Conservation (phyloP, 768 basidiomycete genomes). For the Tremella mesenterica region DNA sequence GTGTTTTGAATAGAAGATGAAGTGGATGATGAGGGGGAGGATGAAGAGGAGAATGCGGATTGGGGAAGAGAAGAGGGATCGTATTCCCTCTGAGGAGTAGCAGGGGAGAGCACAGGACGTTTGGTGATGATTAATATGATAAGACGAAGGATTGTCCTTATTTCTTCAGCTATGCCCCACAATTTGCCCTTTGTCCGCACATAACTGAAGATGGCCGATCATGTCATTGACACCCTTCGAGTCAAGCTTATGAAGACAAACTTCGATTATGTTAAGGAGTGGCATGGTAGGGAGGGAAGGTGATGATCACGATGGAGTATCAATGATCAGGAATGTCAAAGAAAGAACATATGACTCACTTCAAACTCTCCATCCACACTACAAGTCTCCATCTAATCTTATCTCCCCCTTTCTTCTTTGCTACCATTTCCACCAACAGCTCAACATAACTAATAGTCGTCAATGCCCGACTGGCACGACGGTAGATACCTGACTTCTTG, state of each 20-base stretch:
- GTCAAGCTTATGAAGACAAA: too few species aligned
- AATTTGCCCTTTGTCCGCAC: too few species aligned
- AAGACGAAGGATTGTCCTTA: constrained; percentile 66
- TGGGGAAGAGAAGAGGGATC: constrained; percentile 61
- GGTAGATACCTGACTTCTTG: constrained; percentile 61
- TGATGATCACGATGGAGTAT: not conserved
- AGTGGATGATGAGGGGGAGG: constrained; percentile 23
- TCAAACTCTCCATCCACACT: constrained; percentile 67
- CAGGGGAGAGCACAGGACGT: constrained; percentile 64
- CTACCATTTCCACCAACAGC: constrained; percentile 80
- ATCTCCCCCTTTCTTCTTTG: constrained; percentile 61
- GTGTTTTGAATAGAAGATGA: not conserved
- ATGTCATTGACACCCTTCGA: too few species aligned
- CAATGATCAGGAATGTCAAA: not conserved
- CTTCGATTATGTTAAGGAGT: too few species aligned
- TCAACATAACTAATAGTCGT: constrained; percentile 72
- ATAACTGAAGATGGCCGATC: too few species aligned
- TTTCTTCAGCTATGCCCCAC: too few species aligned
- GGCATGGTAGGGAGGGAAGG: too few species aligned
- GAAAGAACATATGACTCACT: constrained; percentile 53
- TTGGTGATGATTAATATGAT: constrained; percentile 64
- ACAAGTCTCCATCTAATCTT: constrained; percentile 67
- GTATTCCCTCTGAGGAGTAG: constrained; percentile 78
- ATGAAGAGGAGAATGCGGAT: constrained; percentile 40
- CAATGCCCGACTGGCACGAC: constrained; percentile 65